A percentile compares a stretch with the other conserved stretches of the same genome.
These are phyloP conservation scores for Fusarium transvaalense DNA, from an alignment of 2,329 filamentous ascomycete genomes.

Conservation along the genomic window DNA sequence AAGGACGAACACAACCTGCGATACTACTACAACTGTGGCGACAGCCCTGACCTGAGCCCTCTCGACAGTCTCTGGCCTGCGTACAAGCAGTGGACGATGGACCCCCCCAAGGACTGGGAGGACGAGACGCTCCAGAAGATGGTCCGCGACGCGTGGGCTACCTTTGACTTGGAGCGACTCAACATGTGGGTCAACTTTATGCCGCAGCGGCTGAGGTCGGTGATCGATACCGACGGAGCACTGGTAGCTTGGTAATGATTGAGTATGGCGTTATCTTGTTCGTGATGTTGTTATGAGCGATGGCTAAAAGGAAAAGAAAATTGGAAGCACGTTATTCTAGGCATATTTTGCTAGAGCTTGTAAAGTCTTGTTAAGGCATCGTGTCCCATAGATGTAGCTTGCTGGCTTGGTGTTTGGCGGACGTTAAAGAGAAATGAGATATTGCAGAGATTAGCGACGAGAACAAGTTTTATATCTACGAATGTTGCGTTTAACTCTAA, in stretches of 20 bases:
- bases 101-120: constrained; percentile 51
- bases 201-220: constrained; percentile 52
- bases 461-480: not conserved
- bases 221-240: constrained; percentile 51
- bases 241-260: constrained; percentile 52
- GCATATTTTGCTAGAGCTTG: not conserved
- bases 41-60: constrained; percentile 55
- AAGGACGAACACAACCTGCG: constrained; percentile 52
- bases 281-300: constrained; percentile 22
- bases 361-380: not conserved
- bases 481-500: not conserved
- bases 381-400: not conserved
- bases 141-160: constrained; percentile 50
- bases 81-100: constrained; percentile 52
- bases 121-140: constrained; percentile 51
- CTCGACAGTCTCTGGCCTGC: constrained; percentile 54
- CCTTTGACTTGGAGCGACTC: constrained; percentile 50
- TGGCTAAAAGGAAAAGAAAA: constrained; percentile 7
- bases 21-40: constrained; percentile 54
- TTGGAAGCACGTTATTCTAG: not conserved
- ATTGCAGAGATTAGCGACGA: not conserved
- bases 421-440: not conserved
- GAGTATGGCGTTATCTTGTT: constrained; percentile 21
- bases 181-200: constrained; percentile 56
- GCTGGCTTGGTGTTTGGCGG: not conserved